A percentile compares a stretch with the other conserved stretches of the same genome.
These are phyloP conservation scores for Mortierella antarctica DNA, from an alignment of 192 early-diverging fungal genomes.

Conservation along the genomic window DNA sequence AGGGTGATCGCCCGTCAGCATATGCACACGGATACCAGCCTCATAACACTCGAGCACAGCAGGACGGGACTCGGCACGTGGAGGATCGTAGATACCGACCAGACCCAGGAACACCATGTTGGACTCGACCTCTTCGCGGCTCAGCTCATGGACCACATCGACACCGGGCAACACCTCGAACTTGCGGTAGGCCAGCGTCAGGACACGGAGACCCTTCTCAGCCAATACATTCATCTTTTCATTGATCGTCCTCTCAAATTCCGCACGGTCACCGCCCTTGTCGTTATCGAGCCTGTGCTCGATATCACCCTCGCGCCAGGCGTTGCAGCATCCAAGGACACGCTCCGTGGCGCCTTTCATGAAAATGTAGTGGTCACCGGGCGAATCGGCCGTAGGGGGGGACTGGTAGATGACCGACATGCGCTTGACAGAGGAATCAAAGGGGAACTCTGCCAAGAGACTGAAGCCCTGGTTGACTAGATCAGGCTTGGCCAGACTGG, in stretches of 20 bases:
- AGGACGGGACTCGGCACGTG: slow-evolving; percentile 73
- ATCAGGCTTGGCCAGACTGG: slow-evolving; percentile 76
- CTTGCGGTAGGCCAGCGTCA: slow-evolving; percentile 81
- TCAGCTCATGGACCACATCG: slow-evolving; percentile 32
- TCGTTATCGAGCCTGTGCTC: slow-evolving; percentile 41
- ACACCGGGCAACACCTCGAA: slow-evolving; percentile 44
- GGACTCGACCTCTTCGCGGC: slow-evolving; percentile 73
- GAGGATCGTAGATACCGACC: slow-evolving; percentile 95
- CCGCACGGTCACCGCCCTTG: slow-evolving; percentile 53
- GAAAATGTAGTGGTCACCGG: slow-evolving; percentile 64
- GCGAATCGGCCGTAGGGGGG: slow-evolving; percentile 29
- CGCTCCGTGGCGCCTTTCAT: slow-evolving; percentile 95
- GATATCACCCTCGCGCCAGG: slow-evolving; percentile 57
- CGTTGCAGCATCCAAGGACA: slow-evolving; percentile 77
- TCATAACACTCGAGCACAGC: slow-evolving; percentile 80
- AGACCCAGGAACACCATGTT: slow-evolving; percentile 87
- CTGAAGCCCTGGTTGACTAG: slow-evolving; percentile 58
- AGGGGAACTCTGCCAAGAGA: slow-evolving; percentile 61
- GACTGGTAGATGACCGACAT: slow-evolving; percentile 84
- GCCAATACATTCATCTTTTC: slow-evolving; percentile 67
- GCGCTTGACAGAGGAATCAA: slow-evolving; percentile 83
- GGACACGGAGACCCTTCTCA: slow-evolving; percentile 69
- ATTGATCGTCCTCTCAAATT: slow-evolving; percentile 79
- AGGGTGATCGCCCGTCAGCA: slow-evolving; percentile 95
- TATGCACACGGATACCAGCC: slow-evolving; percentile 93